A percentile compares a stretch with the other conserved stretches of the same genome.
Evolutionary conservation across 208 protist species (phyloP).

Genomic region (Acanthamoeba culbertsoni): DNA sequence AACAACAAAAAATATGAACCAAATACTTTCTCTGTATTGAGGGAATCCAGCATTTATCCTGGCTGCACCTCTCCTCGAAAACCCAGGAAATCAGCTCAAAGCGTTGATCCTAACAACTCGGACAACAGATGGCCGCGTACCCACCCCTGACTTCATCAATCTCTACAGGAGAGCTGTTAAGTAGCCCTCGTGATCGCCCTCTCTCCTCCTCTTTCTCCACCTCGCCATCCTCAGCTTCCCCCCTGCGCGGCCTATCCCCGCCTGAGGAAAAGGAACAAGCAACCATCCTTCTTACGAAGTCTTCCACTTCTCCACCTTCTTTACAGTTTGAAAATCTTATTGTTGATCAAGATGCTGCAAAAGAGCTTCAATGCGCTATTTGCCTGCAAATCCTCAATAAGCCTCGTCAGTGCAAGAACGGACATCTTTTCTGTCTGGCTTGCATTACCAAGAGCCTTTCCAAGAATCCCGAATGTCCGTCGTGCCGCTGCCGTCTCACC

Average conservation of each 20-base stretch:
- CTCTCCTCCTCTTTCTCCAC: background rate
- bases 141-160: background rate
- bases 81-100: no score
- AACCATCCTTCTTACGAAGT: background rate
- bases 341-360: conserved; percentile 62
- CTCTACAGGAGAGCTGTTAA: background rate
- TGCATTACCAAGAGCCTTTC: conserved; percentile 62
- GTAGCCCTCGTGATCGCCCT: background rate
- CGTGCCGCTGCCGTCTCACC: conserved; percentile 56
- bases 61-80: no score
- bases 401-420: conserved; percentile 69
- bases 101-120: no score
- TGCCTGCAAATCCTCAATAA: conserved; percentile 66
- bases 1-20: no score
- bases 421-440: conserved; percentile 65
- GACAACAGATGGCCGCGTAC: no score
- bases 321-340: conserved; percentile 63
- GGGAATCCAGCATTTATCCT: no score
- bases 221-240: background rate
- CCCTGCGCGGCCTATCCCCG: background rate
- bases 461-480: conserved; percentile 63
- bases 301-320: background rate
- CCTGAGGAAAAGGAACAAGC: background rate
- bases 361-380: conserved; percentile 69
- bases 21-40: no score